Evolutionary conservation across 1,139 yeast species (phyloP), one percentile per base, ranked within the genome.

Genomic region (Hansenula sp.): DNA sequence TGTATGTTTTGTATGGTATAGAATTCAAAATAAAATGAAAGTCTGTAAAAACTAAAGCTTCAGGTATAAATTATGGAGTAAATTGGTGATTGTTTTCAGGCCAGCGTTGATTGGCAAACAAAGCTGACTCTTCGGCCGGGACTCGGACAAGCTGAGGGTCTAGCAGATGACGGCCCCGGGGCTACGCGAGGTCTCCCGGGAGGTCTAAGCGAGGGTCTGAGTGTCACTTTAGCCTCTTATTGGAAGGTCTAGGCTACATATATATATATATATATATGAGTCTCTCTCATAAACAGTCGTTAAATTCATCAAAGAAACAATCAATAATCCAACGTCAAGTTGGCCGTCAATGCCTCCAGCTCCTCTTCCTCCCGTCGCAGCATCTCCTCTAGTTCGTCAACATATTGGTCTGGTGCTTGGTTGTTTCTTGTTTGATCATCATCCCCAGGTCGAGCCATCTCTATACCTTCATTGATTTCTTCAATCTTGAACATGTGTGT

Each of bases 281-380:
- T n/a, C n/a, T n/a, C 25, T 21, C 25, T 21, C 25, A 21, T 21
- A 21, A 21, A 36, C 52, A 12, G 46, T 51, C 12, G 48, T 49
- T 9, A 47, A 48, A 39, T 48, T 51, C n/a, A n/a, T n/a, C n/a
- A n/a, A n/a, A 11, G 40, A 44, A 16, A 9, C 17, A 18, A n/a
- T 18, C n/a, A 32, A 24, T 38, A 12, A 13, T 42, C 37, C 42
- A 35, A 25, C 12, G 21, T 36, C 33, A 49, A 10, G 11, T 43
- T 40, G 3, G 42, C 40, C 7, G 44, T 35, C 12, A 49, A 28
- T 15, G 32, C 34, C 19, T 49, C 50, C 16, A 41, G n/a, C 11
- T 41, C 44, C n/a, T 41, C 41, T 18, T 41, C 35, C 18, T 41
- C 44, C 16, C 33, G 30, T 9, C 38, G 16, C 11, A 39, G 16